Evolutionary conservation across 441 rosid species (phyloP).

Genomic region (Rhodomyrtus psidioides): DNA sequence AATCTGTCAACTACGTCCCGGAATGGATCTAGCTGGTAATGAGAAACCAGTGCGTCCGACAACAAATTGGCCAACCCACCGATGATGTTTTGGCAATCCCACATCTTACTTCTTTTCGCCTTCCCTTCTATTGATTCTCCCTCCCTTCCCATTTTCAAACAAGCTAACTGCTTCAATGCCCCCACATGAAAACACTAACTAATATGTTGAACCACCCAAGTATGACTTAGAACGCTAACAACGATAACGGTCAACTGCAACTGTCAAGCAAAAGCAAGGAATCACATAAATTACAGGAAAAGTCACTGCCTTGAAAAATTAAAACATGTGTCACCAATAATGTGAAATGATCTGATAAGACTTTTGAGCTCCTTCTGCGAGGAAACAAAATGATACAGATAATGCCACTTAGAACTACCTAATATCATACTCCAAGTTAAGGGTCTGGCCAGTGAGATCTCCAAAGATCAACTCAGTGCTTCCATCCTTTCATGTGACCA

Average conservation of each 20-base stretch:
- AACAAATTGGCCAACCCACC: not conserved
- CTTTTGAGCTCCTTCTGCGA: not conserved
- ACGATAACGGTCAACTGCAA: not conserved
- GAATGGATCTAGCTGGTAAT: not conserved
- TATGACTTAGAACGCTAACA: not conserved
- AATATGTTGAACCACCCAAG: not conserved
- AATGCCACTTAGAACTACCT: not conserved
- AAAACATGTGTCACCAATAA: not conserved
- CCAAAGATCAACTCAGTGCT: slow-evolving; percentile 25
- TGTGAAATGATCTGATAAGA: not conserved
- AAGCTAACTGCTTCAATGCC: not conserved
- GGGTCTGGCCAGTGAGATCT: not conserved
- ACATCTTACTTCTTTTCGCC: not conserved
- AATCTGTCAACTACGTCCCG: not conserved
- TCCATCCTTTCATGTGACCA: slow-evolving; percentile 66
- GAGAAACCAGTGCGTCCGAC: not conserved
- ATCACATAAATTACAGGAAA: not conserved
- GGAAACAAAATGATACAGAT: not conserved
- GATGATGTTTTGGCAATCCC: not conserved
- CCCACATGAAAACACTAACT: not conserved
- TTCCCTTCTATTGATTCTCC: not conserved
- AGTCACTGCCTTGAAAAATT: not conserved
- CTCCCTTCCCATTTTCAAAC: not conserved
- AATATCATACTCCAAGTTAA: not conserved
- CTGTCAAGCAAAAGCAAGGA: not conserved